Percentiles rank a stretch among this genome's conserved stretches.
Conservation (phyloP, 2,329 filamentous ascomycete species). For the Phoma sp. region DNA sequence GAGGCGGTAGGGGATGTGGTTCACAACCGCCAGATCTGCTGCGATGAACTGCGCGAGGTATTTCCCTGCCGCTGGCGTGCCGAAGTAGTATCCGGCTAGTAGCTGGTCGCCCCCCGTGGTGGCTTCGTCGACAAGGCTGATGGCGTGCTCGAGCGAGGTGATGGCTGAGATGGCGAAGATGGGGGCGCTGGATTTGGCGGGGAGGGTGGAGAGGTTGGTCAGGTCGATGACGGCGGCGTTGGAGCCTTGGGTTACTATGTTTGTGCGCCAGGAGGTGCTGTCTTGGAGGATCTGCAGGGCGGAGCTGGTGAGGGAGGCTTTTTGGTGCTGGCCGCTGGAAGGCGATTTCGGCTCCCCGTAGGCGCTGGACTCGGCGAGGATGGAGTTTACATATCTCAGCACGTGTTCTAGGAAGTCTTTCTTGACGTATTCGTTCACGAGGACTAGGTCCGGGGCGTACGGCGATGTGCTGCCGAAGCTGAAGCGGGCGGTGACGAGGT, state of each 20-base stretch:
- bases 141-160: slow-evolving; percentile 61
- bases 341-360: slow-evolving; percentile 5
- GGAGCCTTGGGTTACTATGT: slow-evolving; percentile 33
- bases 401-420: slow-evolving; percentile 60
- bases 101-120: slow-evolving; percentile 35
- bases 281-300: slow-evolving; percentile 18
- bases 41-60: slow-evolving; percentile 65
- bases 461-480: slow-evolving; percentile 62
- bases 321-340: slow-evolving; percentile 10
- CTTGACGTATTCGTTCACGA: slow-evolving; percentile 69
- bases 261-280: slow-evolving; percentile 28
- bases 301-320: slow-evolving; percentile 9
- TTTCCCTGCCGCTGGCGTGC: slow-evolving; percentile 58
- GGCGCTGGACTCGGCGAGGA: slow-evolving; percentile 24
- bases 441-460: slow-evolving; percentile 66
- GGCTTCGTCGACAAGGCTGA: slow-evolving; percentile 52
- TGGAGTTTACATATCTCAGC: slow-evolving; percentile 47
- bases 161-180: slow-evolving; percentile 56
- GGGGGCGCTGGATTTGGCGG: slow-evolving; percentile 50
- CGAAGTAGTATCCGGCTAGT: slow-evolving; percentile 61
- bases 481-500: slow-evolving; percentile 61
- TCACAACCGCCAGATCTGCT: slow-evolving; percentile 59
- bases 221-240: slow-evolving; percentile 33
- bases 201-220: slow-evolving; percentile 32
- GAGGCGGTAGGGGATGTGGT: slow-evolving; percentile 63